Conservation (phyloP, 176 grass and related monocot species). For the Carex cristatella region DNA sequence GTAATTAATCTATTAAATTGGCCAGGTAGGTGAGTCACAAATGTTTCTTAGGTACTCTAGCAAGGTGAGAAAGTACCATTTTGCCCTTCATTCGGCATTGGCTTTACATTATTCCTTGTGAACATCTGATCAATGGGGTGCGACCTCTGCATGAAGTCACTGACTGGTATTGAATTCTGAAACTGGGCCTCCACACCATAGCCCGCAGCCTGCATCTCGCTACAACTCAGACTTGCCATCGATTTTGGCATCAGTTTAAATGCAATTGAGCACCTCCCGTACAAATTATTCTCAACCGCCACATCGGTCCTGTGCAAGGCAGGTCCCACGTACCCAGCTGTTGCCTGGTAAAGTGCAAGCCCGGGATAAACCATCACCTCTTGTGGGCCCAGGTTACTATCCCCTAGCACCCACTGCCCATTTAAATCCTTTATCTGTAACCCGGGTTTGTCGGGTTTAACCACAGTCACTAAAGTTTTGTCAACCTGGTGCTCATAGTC, state of each 20-base stretch:
- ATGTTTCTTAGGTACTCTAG: neutral
- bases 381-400: constrained; percentile 57
- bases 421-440: constrained; percentile 77
- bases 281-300: constrained; percentile 41
- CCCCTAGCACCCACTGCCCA: constrained; percentile 68
- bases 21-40: neutral
- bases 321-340: constrained; percentile 67
- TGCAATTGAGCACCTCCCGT: constrained; percentile 56
- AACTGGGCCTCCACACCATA: constrained; percentile 65
- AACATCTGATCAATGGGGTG: constrained; percentile 56
- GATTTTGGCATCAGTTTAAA: constrained; percentile 85
- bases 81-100: constrained; percentile 29
- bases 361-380: constrained; percentile 71
- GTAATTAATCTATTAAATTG: neutral
- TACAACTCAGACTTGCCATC: constrained; percentile 54
- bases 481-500: constrained; percentile 64
- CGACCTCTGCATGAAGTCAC: constrained; percentile 73
- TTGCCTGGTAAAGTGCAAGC: constrained; percentile 73
- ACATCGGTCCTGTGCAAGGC: constrained; percentile 53
- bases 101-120: constrained; percentile 30
- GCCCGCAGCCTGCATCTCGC: constrained; percentile 75
- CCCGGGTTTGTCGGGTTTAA: constrained; percentile 66
- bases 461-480: constrained; percentile 71
- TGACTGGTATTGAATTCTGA: constrained; percentile 59
- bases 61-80: constrained; percentile 41